Conservation (phyloP, 495 filamentous ascomycete genomes). For the Staphylotrichum tortipilum region DNA sequence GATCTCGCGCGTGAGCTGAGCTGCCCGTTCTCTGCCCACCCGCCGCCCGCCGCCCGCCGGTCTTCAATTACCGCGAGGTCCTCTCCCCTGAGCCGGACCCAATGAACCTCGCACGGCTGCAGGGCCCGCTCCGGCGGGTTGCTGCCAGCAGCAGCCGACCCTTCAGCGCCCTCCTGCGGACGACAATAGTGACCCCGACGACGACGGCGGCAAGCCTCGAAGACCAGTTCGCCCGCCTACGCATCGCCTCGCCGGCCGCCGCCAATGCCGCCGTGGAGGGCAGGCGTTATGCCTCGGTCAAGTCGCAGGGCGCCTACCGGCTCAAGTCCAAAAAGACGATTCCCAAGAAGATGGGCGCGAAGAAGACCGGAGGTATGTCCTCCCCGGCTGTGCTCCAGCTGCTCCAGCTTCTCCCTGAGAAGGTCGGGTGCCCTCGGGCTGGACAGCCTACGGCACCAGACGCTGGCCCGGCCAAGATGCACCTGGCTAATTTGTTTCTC, state of each 20-base stretch:
- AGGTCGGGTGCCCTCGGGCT: too few relatives aligned
- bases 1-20: neutral
- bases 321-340: conserved; percentile 71
- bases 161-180: conserved; percentile 14
- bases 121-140: conserved; percentile 42
- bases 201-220: conserved; percentile 13
- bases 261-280: conserved; percentile 33
- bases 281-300: conserved; percentile 70
- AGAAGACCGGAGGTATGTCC: conserved; percentile 70
- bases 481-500: neutral
- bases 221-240: conserved; percentile 20
- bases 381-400: neutral
- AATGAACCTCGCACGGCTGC: conserved; percentile 48
- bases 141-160: conserved; percentile 29
- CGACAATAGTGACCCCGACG: too few relatives aligned
- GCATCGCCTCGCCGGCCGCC: conserved; percentile 7
- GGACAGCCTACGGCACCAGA: too few relatives aligned
- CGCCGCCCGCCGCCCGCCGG: too few relatives aligned
- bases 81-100: conserved; percentile 9
- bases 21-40: neutral
- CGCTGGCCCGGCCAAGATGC: neutral
- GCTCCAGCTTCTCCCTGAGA: too few relatives aligned
- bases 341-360: conserved; percentile 89
- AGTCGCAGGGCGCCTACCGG: conserved; percentile 79
- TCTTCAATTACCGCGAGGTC: conserved; percentile 16